Evolutionary conservation across 345 rosid species (phyloP), one percentile per base, ranked within the genome.

Genomic region (Mercurialis annua): DNA sequence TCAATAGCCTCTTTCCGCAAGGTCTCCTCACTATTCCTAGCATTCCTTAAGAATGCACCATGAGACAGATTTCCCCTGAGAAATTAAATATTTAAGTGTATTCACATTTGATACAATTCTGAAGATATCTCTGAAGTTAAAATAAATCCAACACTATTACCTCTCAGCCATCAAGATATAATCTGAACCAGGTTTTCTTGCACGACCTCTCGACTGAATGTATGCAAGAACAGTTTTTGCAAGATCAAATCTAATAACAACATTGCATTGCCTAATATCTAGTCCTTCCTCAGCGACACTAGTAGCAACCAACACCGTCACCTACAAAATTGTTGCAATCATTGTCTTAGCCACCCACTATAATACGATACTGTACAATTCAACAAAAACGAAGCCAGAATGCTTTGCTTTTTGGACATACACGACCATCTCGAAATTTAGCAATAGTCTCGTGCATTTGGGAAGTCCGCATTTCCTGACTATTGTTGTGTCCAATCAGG

Each of bases 251-350:
- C 99, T 95, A 73, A 94, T 91, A 51, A 94, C 99, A 69, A 94
- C 97, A 72, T 91, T 94, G 85, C 99, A 94, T 70, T 94, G 99
- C 74, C 99, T 83, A 50, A 94, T 94, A 79, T 94, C 99, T 71
- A 94, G 96, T 65, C 99, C 99, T 82, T 94, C 99, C 83, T 94
- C 97, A 40, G 99, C 99, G 69, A 94, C 99, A 76, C 99, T 94
- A 40, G 99, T 91, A 57, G 99, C 99, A 59, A 94, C 99, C 68
- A 94, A 78, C 84, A 91, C 73, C 1, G 97, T 91, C 75, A 91
- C 95, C 97, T 94, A 21, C 62, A 72, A 55, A 66, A 72, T 36
- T 64, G 31, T 76, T n/a, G 53, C 44, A 71, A 66, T 11, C 53
- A 62, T 63, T 52, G 21, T 44, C 56, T 62, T 31, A 73, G 65